phyloP scores from a whole-genome alignment of 306 rosid genomes.

The Ziziphus jujuba region DNA sequence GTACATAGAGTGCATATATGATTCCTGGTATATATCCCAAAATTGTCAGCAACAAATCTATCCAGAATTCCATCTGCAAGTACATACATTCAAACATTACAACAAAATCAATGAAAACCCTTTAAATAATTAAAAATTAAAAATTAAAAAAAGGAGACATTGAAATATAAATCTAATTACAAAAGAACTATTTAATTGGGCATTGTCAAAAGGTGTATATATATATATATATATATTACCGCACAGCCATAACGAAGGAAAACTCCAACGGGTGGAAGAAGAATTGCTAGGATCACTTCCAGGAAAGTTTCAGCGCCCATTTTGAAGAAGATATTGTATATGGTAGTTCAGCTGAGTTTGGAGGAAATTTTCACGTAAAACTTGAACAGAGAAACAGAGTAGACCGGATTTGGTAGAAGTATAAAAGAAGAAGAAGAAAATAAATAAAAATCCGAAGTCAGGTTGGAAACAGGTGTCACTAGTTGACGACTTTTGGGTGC shows the following conservation, averaged over 20 bases:
- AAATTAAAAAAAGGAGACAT: too few relatives aligned
- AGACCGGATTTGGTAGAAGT: too few relatives aligned
- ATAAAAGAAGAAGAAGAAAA: too few relatives aligned
- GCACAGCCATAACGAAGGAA: conserved; percentile 70
- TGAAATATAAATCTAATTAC: neutral
- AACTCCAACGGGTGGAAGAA: conserved; percentile 74
- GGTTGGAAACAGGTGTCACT: too few relatives aligned
- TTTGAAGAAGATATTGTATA: neutral
- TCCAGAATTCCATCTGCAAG: conserved; percentile 73
- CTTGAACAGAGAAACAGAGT: too few relatives aligned
- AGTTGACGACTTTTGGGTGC: too few relatives aligned
- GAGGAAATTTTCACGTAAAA: too few relatives aligned
- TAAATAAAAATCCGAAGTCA: too few relatives aligned
- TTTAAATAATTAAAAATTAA: neutral
- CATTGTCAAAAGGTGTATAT: neutral
- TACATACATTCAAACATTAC: neutral
- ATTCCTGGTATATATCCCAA: conserved; percentile 75
- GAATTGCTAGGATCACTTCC: conserved; percentile 55
- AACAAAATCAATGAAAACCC: neutral
- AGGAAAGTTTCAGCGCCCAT: conserved; percentile 71
- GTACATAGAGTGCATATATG: conserved; percentile 60
- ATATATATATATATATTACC: conserved; percentile 13
- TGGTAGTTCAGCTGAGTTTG: too few relatives aligned
- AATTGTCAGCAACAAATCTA: conserved; percentile 50
- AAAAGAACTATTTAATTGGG: neutral